Evolutionary conservation across 495 filamentous ascomycete genomes (phyloP).

Genomic region (Xylaria nigripes): DNA sequence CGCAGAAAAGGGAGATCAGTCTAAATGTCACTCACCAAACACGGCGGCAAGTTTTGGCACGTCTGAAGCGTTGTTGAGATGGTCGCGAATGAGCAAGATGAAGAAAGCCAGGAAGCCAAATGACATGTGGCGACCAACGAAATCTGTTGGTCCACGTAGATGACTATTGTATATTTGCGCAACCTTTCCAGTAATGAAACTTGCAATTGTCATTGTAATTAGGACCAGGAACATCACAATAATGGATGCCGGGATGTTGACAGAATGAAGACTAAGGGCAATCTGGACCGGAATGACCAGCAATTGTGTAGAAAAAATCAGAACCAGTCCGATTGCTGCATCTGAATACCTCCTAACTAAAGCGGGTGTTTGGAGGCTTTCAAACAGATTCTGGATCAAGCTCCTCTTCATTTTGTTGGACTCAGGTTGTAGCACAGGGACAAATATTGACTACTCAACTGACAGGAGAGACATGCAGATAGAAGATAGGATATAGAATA

Average conservation of each 20-base stretch:
- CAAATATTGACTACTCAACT: not conserved
- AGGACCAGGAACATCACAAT: slow-evolving; percentile 19
- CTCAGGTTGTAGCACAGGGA: slow-evolving; percentile 9
- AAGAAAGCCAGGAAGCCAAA: slow-evolving; percentile 41
- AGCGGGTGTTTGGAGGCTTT: slow-evolving; percentile 15
- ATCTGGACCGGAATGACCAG: slow-evolving; percentile 21
- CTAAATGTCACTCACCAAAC: slow-evolving; percentile 26
- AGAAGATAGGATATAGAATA: not conserved
- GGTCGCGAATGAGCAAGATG: slow-evolving; percentile 36
- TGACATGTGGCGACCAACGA: slow-evolving; percentile 42
- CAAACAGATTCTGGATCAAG: slow-evolving; percentile 16
- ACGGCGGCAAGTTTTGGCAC: slow-evolving; percentile 30
- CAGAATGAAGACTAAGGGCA: slow-evolving; percentile 15
- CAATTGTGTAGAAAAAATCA: slow-evolving; percentile 16
- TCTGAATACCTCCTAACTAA: slow-evolving; percentile 18
- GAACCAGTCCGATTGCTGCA: slow-evolving; percentile 17
- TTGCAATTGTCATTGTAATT: slow-evolving; percentile 14
- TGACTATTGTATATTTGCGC: slow-evolving; percentile 26
- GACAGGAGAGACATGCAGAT: slow-evolving; percentile 17
- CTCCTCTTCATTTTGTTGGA: slow-evolving; percentile 11
- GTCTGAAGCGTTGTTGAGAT: slow-evolving; percentile 21
- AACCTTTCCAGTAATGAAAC: slow-evolving; percentile 12
- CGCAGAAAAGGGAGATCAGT: not conserved
- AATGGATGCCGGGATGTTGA: slow-evolving; percentile 23
- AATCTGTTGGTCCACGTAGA: slow-evolving; percentile 31